Conservation (phyloP, 495 filamentous ascomycete species). For the Venustampulla echinocandica region DNA sequence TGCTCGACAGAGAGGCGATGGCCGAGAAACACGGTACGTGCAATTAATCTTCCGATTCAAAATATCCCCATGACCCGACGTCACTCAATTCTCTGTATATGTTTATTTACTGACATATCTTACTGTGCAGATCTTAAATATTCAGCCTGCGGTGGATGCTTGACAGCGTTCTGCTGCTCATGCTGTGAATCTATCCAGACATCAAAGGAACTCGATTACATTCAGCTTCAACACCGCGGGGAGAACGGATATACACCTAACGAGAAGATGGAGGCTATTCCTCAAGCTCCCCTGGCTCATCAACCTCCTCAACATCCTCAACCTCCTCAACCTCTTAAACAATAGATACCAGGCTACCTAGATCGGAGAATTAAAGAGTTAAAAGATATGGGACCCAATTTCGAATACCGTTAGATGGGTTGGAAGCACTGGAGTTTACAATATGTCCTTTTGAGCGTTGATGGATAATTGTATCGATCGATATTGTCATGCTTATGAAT, state of each 20-base stretch:
- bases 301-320: not conserved
- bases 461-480: too few relatives aligned
- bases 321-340: not conserved
- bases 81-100: not conserved
- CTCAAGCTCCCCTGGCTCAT: not conserved
- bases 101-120: not conserved
- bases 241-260: not conserved
- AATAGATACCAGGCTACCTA: too few relatives aligned
- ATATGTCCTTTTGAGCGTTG: too few relatives aligned
- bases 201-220: slow-evolving; percentile 1
- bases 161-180: not conserved
- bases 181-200: not conserved
- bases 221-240: not conserved
- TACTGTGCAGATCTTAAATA: not conserved
- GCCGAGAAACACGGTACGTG: not conserved
- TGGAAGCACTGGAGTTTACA: too few relatives aligned
- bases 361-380: too few relatives aligned
- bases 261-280: not conserved
- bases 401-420: too few relatives aligned
- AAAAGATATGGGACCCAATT: too few relatives aligned
- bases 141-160: not conserved
- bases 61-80: not conserved
- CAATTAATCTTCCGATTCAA: too few relatives aligned
- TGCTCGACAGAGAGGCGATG: not conserved
- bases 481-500: too few relatives aligned